Conservation (phyloP, 176 grass and related monocot species). For the Oryza australiensis region DNA sequence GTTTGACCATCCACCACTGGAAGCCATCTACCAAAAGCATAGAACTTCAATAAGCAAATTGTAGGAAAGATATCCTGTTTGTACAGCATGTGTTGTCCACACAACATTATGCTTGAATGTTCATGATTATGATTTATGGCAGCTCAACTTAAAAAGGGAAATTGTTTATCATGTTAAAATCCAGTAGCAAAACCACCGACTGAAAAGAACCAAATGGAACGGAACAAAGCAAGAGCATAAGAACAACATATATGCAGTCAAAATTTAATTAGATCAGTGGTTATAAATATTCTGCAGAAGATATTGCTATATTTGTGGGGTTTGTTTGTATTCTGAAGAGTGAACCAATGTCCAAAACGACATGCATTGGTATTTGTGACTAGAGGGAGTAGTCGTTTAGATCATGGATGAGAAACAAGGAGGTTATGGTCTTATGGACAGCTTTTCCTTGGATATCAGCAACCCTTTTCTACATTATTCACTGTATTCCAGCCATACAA, state of each 20-base stretch:
- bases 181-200: not conserved
- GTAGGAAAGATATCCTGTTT: conserved; percentile 5
- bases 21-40: conserved; percentile 61
- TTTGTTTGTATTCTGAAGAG: not conserved
- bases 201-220: not conserved
- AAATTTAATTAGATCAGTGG: not conserved
- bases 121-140: conserved; percentile 22
- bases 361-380: not conserved
- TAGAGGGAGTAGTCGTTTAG: not conserved
- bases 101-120: conserved; percentile 25
- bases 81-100: conserved; percentile 16
- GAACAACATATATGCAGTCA: not conserved
- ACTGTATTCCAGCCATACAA: not conserved
- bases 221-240: conserved; percentile 1
- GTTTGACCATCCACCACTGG: conserved; percentile 77
- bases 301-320: not conserved
- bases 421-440: not conserved
- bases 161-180: conserved; percentile 13
- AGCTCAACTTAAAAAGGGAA: conserved; percentile 3
- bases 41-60: conserved; percentile 34
- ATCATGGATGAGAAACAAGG: not conserved
- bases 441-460: not conserved
- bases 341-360: not conserved
- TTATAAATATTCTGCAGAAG: not conserved
- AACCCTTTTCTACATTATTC: not conserved